Evolutionary conservation across 495 filamentous ascomycete species (phyloP), one percentile per base, ranked within the genome.

Genomic region (Coniosporium apollinis): DNA sequence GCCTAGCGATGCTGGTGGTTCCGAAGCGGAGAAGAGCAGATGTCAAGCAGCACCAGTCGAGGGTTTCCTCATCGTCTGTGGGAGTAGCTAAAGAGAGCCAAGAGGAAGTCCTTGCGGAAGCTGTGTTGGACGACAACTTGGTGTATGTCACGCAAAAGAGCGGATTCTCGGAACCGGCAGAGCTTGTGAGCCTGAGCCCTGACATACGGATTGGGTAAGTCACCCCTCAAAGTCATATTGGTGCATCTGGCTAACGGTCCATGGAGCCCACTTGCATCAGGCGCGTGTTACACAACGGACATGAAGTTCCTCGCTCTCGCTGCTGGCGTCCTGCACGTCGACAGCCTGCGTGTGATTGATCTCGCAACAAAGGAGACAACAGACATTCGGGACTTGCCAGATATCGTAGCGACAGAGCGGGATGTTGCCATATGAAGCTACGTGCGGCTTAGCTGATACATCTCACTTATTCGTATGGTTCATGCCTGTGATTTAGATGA

Each of bases 301-400:
- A 54, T 94, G 34, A 70, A 77, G 38, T 82, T 94, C 34, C 59
- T 94, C 19, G 74, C 85, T 7, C 59, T 94, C 28, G 67, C 66
- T 14, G 67, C 70, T 16, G 89, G 89, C 0, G 63, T 86, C 13
- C 64, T 94, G 6, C 64, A 69, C 2, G 51, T 96, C 2, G 87
- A 94, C 48, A 74, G 76, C 8, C 69, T 97, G 8, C 64, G 83
- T 36, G 71, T 94, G 7, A 65, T 87, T 16, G 89, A 97, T 59
- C 58, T 89, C 42, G 74, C 66, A 22, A 80, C 71, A 29, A 78
- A 82, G 43, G 82, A 91, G 57, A 73, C 74, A 51, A 73, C 82
- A 11, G 83, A 92, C 60, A 73, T 94, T 34, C 62, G 70, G 42
- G 78, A 92, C 46, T 52, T 94, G 25, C 85, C 85, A 4, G 72